A percentile compares a stretch with the other conserved stretches of the same genome.
Evolutionary conservation across 2,329 filamentous ascomycete species (phyloP).

Genomic region (Penicillium sp.): DNA sequence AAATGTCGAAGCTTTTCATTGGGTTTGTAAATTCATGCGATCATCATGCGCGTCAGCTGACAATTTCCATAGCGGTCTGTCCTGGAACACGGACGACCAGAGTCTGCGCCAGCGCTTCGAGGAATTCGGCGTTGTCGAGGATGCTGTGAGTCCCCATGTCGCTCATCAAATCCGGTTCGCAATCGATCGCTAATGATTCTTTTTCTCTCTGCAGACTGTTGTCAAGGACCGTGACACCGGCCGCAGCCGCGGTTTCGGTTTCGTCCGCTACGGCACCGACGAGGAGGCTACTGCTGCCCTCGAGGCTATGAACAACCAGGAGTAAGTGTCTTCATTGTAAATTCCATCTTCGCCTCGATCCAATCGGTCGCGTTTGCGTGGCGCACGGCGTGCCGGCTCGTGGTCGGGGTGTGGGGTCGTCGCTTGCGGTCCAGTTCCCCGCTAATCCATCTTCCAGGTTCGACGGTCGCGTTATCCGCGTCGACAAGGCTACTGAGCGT

Average conservation of each 20-base stretch:
- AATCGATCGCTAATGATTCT: not conserved
- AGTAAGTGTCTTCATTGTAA: conserved; percentile 2
- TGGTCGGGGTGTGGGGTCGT: not conserved
- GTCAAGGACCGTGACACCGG: conserved; percentile 14
- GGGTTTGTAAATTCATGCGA: not conserved
- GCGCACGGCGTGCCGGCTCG: not conserved
- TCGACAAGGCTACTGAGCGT: conserved; percentile 13
- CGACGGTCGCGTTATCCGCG: conserved; percentile 10
- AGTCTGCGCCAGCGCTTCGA: conserved; percentile 11
- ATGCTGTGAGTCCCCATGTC: conserved; percentile 8
- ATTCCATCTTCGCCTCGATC: not conserved
- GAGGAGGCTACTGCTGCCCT: conserved; percentile 12
- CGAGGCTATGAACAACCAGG: conserved; percentile 10
- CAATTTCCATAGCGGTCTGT: conserved; percentile 8
- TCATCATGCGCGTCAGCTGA: not conserved
- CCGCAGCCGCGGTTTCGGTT: conserved; percentile 15
- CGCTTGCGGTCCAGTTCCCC: not conserved
- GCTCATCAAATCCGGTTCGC: not conserved
- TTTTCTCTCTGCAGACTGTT: conserved; percentile 3
- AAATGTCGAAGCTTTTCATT: conserved; percentile 15
- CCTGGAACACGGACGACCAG: conserved; percentile 13
- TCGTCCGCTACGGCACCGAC: conserved; percentile 9
- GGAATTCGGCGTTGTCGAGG: conserved; percentile 12
- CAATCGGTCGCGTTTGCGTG: not conserved
- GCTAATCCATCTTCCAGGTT: not conserved